Evolutionary conservation across 305 asterid genomes (phyloP).

Genomic region (Rubia peregrina): DNA sequence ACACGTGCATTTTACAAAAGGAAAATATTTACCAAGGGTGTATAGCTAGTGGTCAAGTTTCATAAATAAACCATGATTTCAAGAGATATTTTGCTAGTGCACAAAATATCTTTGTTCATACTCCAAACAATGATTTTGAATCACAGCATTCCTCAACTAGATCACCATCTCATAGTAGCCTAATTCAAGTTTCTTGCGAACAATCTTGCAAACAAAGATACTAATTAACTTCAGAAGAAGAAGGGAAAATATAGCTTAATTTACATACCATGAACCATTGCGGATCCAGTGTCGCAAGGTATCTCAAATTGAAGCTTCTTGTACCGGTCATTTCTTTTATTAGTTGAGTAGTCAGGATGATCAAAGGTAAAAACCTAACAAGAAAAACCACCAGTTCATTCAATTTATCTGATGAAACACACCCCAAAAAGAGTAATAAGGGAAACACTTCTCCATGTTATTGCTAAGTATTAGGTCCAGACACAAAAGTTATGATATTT

Average conservation of each 20-base stretch:
- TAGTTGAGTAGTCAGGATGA: conserved; percentile 66
- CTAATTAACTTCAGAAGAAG: background rate
- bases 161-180: background rate
- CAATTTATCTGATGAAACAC: background rate
- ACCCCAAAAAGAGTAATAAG: background rate
- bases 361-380: conserved; percentile 74
- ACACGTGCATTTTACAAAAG: background rate
- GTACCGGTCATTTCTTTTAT: conserved; percentile 66
- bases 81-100: background rate
- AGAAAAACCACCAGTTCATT: conserved; percentile 19
- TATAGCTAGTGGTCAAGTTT: no score
- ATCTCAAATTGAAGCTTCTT: conserved; percentile 67
- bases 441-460: background rate
- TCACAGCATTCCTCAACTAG: background rate
- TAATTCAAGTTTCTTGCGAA: background rate
- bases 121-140: background rate
- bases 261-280: conserved; percentile 79
- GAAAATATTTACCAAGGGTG: no score
- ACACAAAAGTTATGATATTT: background rate
- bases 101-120: background rate
- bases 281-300: conserved; percentile 71
- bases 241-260: background rate
- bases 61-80: background rate
- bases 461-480: background rate
- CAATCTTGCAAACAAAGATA: background rate